Conservation (phyloP, 2,329 filamentous ascomycete species). For the Trichocomaceae sp. region DNA sequence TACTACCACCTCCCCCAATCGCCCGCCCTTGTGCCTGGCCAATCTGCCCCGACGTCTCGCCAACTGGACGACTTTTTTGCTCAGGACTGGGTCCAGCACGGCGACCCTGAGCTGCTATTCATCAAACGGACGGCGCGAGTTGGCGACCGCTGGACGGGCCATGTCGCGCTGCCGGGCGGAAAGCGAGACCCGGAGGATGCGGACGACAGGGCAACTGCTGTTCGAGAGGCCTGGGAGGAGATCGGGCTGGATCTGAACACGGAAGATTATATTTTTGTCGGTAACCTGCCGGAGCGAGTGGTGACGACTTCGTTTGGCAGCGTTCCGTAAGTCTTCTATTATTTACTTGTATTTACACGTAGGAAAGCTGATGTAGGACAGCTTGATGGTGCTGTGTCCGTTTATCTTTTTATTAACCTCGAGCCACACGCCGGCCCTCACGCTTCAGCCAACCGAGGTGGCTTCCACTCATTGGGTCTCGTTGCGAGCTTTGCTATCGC, state of each 20-base stretch:
- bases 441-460: slow-evolving; percentile 62
- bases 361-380: slow-evolving; percentile 20
- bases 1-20: slow-evolving; percentile 48
- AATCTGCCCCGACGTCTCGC: slow-evolving; percentile 27
- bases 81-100: slow-evolving; percentile 59
- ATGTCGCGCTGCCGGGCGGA: slow-evolving; percentile 62
- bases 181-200: slow-evolving; percentile 59
- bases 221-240: slow-evolving; percentile 60
- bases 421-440: slow-evolving; percentile 50
- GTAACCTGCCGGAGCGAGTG: slow-evolving; percentile 59
- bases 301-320: slow-evolving; percentile 63
- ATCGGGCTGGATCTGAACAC: slow-evolving; percentile 55
- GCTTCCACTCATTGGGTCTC: slow-evolving; percentile 65
- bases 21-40: slow-evolving; percentile 16
- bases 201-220: slow-evolving; percentile 55
- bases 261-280: slow-evolving; percentile 44
- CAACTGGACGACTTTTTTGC: slow-evolving; percentile 54
- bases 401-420: slow-evolving; percentile 59
- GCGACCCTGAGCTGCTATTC: slow-evolving; percentile 62
- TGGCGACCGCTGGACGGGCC: slow-evolving; percentile 63
- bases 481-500: slow-evolving; percentile 54
- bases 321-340: slow-evolving; percentile 45
- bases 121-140: slow-evolving; percentile 61
- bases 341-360: not conserved
- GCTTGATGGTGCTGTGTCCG: slow-evolving; percentile 63